Base-by-base conservation (phyloP, 805 yeast species). In the Peterozyma xylosa region DNA sequence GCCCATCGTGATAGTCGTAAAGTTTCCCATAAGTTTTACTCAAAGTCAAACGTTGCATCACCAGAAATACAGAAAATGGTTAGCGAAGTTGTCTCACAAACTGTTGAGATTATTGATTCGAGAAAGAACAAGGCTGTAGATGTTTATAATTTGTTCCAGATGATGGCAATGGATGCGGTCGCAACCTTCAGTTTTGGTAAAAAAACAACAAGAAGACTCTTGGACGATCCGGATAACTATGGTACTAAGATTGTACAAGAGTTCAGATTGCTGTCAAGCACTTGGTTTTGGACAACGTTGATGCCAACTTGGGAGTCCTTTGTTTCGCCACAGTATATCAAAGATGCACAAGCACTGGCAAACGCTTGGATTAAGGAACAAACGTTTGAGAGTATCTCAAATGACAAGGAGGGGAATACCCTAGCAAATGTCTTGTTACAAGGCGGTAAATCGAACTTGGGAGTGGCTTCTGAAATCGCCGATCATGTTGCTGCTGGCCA, bases 401-500 rank as follows among this genome's bases (percentile, higher is more conserved):
- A 49, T 14, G 56, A 53, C 2, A 49, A 55, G 2, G 50, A 49
- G 3, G 41, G 52, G 42, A 39, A 53, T 44, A 46, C 62, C 7
- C 47, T 62, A 18, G 50, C 58, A 9, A 51, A 49, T 13, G 53
- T 55, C 9, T 49, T 60, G n/a, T 43, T 57, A 11, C 35, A 32
- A 18, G 53, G 47, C 2, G 41, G 49, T 30, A 53, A 48, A 39
- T 21, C 38, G 17, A 33, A 39, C 9, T 3, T 30, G n/a, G 43
- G 62, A 9, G 68, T 73, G 11, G 70, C 68, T n/a, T 63, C 74
- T 32, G 81, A 75, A 49, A 55, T 68, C 27, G 69, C 74, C 38
- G 90, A 82, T 53, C 86, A 82, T 55, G 69, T 82, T 34, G 81
- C 83, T 38, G 90, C 90, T 0, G 90, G 90, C 3, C 89, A 83